Evolutionary conservation across 2,329 filamentous ascomycete genomes (phyloP), one percentile per base, ranked within the genome.

Genomic region (Nemania sp.): DNA sequence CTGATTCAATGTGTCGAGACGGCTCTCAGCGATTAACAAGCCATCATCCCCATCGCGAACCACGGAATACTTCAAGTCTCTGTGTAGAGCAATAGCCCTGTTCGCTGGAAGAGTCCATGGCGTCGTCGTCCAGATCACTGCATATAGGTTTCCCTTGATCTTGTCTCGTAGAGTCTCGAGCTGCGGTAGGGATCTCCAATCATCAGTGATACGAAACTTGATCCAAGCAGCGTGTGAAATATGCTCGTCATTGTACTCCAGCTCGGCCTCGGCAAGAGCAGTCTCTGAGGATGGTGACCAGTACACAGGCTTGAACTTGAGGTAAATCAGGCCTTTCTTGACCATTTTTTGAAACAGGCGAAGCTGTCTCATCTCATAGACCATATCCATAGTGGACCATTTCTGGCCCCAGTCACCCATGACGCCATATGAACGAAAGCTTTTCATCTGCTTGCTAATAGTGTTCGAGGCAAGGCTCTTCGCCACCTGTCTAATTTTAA

Each of bases 41-140:
- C 87, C 86, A 65, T 87, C 80, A 0, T 73, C 73, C 0, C 79
- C 79, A 1, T 83, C 79, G 56, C 81, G 78, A 39, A 96, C 78
- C 18, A 96, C 75, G 3, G 81, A 81, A 73, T 98, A 99, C 45
- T 86, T 79, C 62, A 98, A 77, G 40, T 90, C 86, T 6, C 84
- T 79, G 68, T 92, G 87, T 37, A 98, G 83, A 2, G 92, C 93
- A 73, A 99, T 92, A 0, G 91, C 93, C 72, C 87, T 87, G 73
- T 99, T 99, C 1, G 94, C 93, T 0, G 95, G 94, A 5, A 99
- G 80, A 0, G 95, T 99, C 95, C 95, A 99, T 0, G 95, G 95
- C 0, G 95, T 99, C 0, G 95, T 99, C 1, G 95, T 99, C 95
- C 95, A 99, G 53, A 98, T 91, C n/a, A 95, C 83, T n/a, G 90